Base-by-base conservation (phyloP, 2,329 filamentous ascomycete genomes). In the Neophaeococcomyces mojaviensis region DNA sequence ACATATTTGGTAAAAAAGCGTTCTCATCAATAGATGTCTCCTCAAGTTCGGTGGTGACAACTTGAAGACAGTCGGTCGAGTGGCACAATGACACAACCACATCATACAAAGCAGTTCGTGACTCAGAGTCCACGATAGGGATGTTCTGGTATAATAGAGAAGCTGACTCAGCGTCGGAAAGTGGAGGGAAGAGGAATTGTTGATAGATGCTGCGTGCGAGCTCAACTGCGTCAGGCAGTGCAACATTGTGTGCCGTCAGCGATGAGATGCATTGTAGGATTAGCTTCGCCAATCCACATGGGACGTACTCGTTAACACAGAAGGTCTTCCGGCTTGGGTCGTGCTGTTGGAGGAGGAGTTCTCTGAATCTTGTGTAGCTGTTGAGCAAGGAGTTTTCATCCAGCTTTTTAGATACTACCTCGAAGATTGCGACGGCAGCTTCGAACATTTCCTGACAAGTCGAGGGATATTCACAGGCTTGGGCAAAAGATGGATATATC, bases 131-230 rank as follows among this genome's bases (percentile, higher is more conserved):
- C 39, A 86, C 67, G 4, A 77, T 59, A 3, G 74, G 74, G 28
- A 71, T 59, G 31, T 55, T 63, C 12, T 68, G 64, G 5, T 58
- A 52, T 5, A 54, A 44, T 10, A 55, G 49, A 9, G 58, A 55
- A 2, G 60, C 57, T 3, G 57, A 49, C 12, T 33, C 39, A 26
- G 26, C 20, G 6, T 63, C 58, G 1, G 68, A 69, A 15, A 70
- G 56, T 32, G 72, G 69, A 0, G 84, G 83, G 54, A 87, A 87
- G 1, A 88, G 67, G 55, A 84, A 81, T 46, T 68, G 75, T 58
- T 72, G 76, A 54, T 88, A 78, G 1, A 88, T 60, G 2, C 65
- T 64, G 42, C 69, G 67, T 8, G 72, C 68, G 38, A 77, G 61
- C n/a, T 62, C 57, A 39, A 68, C 68, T 51, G 36, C 49, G 28